Percentiles rank a stretch among this genome's conserved stretches.
These are phyloP conservation scores for Aspergillus panamensis DNA, from an alignment of 495 filamentous ascomycete species.

Conservation along the genomic window DNA sequence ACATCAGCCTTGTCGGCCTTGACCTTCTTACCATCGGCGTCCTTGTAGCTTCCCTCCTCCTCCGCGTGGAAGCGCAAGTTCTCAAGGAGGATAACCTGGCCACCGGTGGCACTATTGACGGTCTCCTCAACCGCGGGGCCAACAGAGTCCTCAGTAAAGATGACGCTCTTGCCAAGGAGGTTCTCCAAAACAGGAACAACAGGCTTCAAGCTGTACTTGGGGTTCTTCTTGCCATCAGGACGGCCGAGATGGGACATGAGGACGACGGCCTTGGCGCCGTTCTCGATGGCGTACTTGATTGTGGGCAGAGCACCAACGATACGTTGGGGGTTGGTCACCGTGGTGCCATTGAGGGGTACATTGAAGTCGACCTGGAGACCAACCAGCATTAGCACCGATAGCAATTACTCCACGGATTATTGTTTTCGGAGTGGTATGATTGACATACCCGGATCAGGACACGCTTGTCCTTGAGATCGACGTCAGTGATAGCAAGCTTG, in stretches of 20 bases:
- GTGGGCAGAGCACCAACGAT: conserved; percentile 96
- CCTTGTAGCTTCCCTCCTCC: conserved; percentile 94
- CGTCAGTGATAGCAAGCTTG: conserved; percentile 94
- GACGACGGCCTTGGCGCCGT: conserved; percentile 91
- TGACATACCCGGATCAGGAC: conserved; percentile 88
- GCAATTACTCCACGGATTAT: background rate
- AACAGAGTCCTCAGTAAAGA: conserved; percentile 88
- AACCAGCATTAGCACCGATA: conserved; percentile 14
- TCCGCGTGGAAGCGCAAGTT: conserved; percentile 97
- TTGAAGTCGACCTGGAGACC: conserved; percentile 91
- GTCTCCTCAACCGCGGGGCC: conserved; percentile 83
- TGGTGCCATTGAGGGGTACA: conserved; percentile 86
- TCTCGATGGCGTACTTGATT: conserved; percentile 94
- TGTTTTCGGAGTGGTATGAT: background rate
- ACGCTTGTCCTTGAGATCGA: conserved; percentile 96
- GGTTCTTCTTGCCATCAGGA: conserved; percentile 81
- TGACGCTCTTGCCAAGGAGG: conserved; percentile 74
- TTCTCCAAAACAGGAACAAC: conserved; percentile 90
- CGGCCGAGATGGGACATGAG: conserved; percentile 99
- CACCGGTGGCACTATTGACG: conserved; percentile 77
- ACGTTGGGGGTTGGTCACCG: conserved; percentile 82
- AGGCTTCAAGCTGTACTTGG: conserved; percentile 92
- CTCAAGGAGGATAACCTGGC: conserved; percentile 87
- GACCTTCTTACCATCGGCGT: conserved; percentile 90
- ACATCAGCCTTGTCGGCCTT: conserved; percentile 94